Evolutionary conservation across 2,329 filamentous ascomycete species (phyloP), one percentile per base, ranked within the genome.

Genomic region (Coniella vitis): DNA sequence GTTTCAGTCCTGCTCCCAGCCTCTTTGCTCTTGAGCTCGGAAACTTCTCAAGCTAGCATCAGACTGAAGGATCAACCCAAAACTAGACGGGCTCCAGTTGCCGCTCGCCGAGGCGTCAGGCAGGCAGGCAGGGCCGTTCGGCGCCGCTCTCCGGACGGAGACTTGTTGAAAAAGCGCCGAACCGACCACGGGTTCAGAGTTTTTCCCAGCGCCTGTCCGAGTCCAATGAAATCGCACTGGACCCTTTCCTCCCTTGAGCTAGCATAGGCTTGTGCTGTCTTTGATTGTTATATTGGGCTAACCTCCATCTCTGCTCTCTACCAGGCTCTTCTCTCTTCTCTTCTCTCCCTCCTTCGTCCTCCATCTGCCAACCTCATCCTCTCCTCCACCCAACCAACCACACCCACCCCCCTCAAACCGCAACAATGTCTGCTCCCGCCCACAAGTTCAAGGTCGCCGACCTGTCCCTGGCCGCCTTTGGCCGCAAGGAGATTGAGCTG

Each of bases 361-460:
- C 43, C 35, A 42, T 32, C 46, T 57, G 41, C 34, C 51, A 47
- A 37, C n/a, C 31, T 36, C 12, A 48, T 42, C 48, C 42, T 34
- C 48, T 55, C 40, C 16, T 38, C 45, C n/a, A 45, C 39, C 35
- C 42, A 36, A 31, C 42, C 45, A 44, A 35, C 41, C 47, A 39
- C 45, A 44, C 43, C 52, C 53, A 42, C 36, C 14, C 21, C 29
- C 8, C 22, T 4, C 38, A 35, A 42, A 20, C 25, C 3, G 31
- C 53, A 65, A 75, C 60, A 61, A 83, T 83, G 79, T 70, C 78
- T 79, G 87, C 87, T 65, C 90, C 90, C 74, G 90, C 90, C 68
- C 75, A 84, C 73, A 91, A 87, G 75, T 94, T 89, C 86, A 95
- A 96, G 87, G 91, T 98, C 76, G 90, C 91, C 67, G 93, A 97